These are phyloP conservation scores for Podaxis sp. DNA, from an alignment of 768 basidiomycete genomes.

Conservation along the genomic window DNA sequence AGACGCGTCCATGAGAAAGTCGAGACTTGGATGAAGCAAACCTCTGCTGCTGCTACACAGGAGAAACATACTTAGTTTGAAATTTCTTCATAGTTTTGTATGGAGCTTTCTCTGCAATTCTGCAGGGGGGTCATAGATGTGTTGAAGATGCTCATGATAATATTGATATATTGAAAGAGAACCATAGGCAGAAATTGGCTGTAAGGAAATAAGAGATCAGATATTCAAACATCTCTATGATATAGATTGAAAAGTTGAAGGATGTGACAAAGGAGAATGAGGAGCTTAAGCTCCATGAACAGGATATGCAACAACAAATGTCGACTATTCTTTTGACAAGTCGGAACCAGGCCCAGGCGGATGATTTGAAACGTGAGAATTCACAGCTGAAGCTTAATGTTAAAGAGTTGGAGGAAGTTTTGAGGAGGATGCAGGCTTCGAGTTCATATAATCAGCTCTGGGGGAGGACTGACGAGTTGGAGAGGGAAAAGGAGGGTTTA, in stretches of 20 bases:
- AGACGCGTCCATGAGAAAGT: too few relatives aligned
- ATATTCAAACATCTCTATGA: constrained; percentile 28
- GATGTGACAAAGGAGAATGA: constrained; percentile 43
- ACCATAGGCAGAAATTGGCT: constrained; percentile 28
- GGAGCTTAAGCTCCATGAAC: constrained; percentile 29
- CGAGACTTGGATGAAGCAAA: too few relatives aligned
- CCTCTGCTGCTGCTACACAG: too few relatives aligned
- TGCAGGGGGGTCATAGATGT: too few relatives aligned
- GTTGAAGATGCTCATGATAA: too few relatives aligned
- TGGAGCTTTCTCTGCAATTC: too few relatives aligned
- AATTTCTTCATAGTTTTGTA: too few relatives aligned
- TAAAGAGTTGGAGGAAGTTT: constrained; percentile 30
- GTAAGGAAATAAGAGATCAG: constrained; percentile 27
- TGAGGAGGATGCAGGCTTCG: constrained; percentile 28
- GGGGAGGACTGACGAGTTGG: constrained; percentile 24
- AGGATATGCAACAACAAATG: constrained; percentile 35
- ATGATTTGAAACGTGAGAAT: constrained; percentile 34
- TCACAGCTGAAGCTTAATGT: constrained; percentile 27
- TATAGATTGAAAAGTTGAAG: constrained; percentile 17
- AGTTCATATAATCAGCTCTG: constrained; percentile 25
- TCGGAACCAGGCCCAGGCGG: constrained; percentile 27
- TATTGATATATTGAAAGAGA: constrained; percentile 17
- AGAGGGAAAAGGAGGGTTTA: constrained; percentile 34
- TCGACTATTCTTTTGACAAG: constrained; percentile 32
- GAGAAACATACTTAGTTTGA: too few relatives aligned